Evolutionary conservation across 192 early-diverging fungal species (phyloP), one percentile per base, ranked within the genome.

Genomic region (Spizellomyces punctatus): DNA sequence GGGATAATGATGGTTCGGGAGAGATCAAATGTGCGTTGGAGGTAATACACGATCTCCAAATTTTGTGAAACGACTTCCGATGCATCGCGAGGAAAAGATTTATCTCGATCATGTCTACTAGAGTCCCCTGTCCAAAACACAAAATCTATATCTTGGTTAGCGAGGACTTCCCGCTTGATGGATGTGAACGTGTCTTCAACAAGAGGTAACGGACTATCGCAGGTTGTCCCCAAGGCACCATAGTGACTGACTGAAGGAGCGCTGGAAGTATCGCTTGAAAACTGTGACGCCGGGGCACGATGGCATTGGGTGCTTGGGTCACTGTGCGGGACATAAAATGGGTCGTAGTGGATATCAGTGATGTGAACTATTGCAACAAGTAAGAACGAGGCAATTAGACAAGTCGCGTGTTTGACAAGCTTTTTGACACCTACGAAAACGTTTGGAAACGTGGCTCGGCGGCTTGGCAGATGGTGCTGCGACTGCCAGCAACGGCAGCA

Each of bases 121-220:
- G 64, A 71, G 63, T 86, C 84, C 0, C 84, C 84, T 8, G 84
- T 84, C 76, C 76, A 81, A 14, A 86, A 69, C 9, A 86, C 77
- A 48, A 84, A 58, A 61, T 77, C 74, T 10, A 65, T 8, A 10
- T 41, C 46, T 10, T 10, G 27, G 14, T 60, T 17, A 10, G 12
- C 56, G 19, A 56, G 22, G 44, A 73, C 41, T 7, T 78, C 42
- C 19, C 14, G 19, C 8, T 58, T 73, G 44, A 69, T 69, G 19
- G 41, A 17, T 22, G 17, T 52, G 48, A 77, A 82, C 21, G 69
- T 52, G 36, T 66, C 69, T 49, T 67, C 55, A 10, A 80, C 56
- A 19, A 80, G 58, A 36, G 67, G 16, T 9, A 80, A 36, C 12
- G 79, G 79, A 6, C 55, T 62, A 56, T 80, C 79, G 64, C 79